Percentiles rank a stretch among this genome's conserved stretches.
phyloP scores from a whole-genome alignment of 306 rosid species.

The Delonix regia region DNA sequence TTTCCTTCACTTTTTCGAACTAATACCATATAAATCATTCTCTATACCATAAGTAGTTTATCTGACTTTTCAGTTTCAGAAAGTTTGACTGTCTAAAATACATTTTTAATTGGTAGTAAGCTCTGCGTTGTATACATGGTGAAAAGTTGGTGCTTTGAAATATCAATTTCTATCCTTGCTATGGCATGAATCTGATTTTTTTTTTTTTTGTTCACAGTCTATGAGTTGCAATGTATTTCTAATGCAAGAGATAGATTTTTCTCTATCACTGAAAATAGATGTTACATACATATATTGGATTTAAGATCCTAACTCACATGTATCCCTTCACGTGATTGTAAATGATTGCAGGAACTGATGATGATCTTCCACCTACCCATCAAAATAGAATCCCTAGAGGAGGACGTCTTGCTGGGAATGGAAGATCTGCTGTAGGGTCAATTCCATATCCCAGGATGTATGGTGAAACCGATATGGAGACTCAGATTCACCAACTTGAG shows the following conservation, averaged over 20 bases:
- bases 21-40: not conserved
- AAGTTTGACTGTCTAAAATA: not conserved
- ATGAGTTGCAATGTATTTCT: conserved; percentile 9
- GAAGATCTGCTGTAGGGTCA: conserved; percentile 73
- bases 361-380: conserved; percentile 86
- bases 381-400: conserved; percentile 84
- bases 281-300: not conserved
- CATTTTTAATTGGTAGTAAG: not conserved
- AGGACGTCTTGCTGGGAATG: conserved; percentile 78
- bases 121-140: conserved; percentile 1
- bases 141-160: conserved; percentile 8
- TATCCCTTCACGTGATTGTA: conserved; percentile 17
- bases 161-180: not conserved
- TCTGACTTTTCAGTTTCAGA: not conserved
- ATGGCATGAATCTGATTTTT: not conserved
- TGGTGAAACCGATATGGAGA: conserved; percentile 83
- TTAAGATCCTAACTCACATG: conserved; percentile 19
- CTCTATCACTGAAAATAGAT: not conserved
- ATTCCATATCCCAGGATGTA: conserved; percentile 75
- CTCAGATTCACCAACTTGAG: conserved; percentile 94
- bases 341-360: conserved; percentile 81
- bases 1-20: not conserved
- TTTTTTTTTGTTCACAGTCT: not conserved
- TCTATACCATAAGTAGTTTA: not conserved
- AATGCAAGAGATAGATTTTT: conserved; percentile 2